Conservation (phyloP, 352 stramenopile genomes). For the Phytophthora cactorum region DNA sequence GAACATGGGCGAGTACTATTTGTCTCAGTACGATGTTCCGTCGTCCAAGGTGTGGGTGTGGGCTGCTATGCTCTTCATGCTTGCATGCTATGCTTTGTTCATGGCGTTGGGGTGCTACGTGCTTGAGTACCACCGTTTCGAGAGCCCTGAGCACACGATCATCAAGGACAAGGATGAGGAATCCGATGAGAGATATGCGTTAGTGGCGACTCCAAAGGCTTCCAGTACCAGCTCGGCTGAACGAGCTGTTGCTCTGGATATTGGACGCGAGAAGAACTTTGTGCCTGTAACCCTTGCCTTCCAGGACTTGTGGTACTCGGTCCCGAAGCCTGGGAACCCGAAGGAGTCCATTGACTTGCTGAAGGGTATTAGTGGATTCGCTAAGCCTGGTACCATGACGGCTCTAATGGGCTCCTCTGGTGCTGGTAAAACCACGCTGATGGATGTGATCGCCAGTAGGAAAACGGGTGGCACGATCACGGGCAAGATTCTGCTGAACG, state of each 20-base stretch:
- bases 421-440: conserved; percentile 88
- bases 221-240: conserved; percentile 15
- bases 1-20: conserved; percentile 44
- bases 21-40: conserved; percentile 37
- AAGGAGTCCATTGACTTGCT: conserved; percentile 73
- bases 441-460: conserved; percentile 91
- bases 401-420: conserved; percentile 87
- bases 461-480: conserved; percentile 61
- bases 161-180: conserved; percentile 32
- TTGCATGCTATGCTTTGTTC: conserved; percentile 35
- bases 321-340: conserved; percentile 37
- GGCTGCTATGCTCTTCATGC: conserved; percentile 41
- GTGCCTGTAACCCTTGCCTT: conserved; percentile 46
- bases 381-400: conserved; percentile 71
- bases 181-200: conserved; percentile 21
- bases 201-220: conserved; percentile 27
- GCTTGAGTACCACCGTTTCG: conserved; percentile 41
- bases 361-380: conserved; percentile 50
- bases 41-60: conserved; percentile 41
- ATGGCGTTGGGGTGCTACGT: conserved; percentile 31
- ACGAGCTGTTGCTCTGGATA: conserved; percentile 20
- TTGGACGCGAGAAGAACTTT: conserved; percentile 38
- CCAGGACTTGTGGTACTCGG: conserved; percentile 51
- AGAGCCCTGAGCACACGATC: conserved; percentile 33
- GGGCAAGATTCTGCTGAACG: conserved; percentile 62